phyloP scores from a whole-genome alignment of 208 protist genomes.

The Acanthamoeba pearcei region DNA sequence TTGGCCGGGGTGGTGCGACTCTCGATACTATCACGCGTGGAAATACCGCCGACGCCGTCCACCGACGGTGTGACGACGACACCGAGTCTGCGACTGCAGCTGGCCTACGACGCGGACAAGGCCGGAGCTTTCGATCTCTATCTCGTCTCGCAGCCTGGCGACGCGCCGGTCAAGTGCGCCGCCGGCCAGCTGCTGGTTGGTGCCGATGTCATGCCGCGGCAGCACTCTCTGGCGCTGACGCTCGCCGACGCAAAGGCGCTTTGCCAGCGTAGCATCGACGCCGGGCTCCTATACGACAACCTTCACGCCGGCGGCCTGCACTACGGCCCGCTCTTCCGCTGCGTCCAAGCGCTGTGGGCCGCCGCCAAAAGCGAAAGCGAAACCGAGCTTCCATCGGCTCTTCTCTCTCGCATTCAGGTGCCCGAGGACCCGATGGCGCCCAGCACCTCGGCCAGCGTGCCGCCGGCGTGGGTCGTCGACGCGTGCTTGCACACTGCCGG shows the following conservation, averaged over 20 bases:
- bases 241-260: not conserved
- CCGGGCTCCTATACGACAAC: not conserved
- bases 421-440: not conserved
- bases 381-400: not conserved
- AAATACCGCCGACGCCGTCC: not conserved
- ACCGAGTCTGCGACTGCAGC: not conserved
- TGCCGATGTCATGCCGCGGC: not conserved
- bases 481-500: constrained; percentile 59
- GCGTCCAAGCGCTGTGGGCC: not conserved
- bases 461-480: constrained; percentile 34
- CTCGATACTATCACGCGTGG: constrained; percentile 16
- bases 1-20: not conserved
- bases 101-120: not conserved
- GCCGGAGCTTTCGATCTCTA: constrained; percentile 4
- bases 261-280: not conserved
- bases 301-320: constrained; percentile 18
- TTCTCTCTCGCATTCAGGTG: constrained; percentile 38
- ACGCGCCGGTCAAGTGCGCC: constrained; percentile 29
- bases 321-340: constrained; percentile 52
- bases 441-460: not conserved
- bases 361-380: not conserved
- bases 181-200: not conserved
- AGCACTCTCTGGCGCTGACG: not conserved
- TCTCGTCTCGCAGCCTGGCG: not conserved
- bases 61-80: not conserved